These are phyloP conservation scores for Nephelium lappaceum DNA, from an alignment of 345 rosid genomes.

Conservation along the genomic window DNA sequence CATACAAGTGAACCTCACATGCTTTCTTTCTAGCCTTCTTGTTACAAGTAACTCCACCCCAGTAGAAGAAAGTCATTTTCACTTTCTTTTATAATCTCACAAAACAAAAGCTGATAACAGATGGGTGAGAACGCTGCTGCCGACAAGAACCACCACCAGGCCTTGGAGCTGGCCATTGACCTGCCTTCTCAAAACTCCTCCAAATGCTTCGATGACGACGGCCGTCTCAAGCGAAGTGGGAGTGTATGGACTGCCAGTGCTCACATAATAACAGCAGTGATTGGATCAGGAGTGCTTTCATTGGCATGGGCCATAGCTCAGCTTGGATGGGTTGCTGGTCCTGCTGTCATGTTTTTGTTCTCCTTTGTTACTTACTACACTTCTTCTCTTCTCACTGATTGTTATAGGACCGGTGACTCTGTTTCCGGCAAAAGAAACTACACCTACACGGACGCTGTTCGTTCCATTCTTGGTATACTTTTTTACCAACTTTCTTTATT, in stretches of 20 bases:
- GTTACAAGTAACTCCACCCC: not conserved
- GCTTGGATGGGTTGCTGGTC: conserved; percentile 90
- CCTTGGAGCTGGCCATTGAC: conserved; percentile 38
- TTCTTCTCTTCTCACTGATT: conserved; percentile 67
- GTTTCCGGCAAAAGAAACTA: conserved; percentile 72
- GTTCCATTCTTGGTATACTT: conserved; percentile 63
- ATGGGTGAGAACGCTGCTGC: conserved; percentile 60
- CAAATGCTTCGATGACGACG: conserved; percentile 73
- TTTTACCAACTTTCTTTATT: not conserved
- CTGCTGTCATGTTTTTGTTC: conserved; percentile 74
- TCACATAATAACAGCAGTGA: conserved; percentile 83
- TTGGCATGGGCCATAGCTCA: conserved; percentile 89
- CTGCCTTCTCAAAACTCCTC: conserved; percentile 39
- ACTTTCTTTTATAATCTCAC: not conserved
- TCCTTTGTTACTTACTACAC: conserved; percentile 67
- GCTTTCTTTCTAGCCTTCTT: not conserved
- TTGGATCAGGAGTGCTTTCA: conserved; percentile 88
- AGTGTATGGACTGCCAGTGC: conserved; percentile 83
- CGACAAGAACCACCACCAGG: conserved; percentile 44
- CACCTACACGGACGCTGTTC: conserved; percentile 78
- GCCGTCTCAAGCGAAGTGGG: conserved; percentile 72
- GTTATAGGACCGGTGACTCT: conserved; percentile 67
- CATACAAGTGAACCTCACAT: conserved; percentile 4
- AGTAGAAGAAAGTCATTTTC: not conserved
- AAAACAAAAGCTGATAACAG: conserved; percentile 14